phyloP scores from a whole-genome alignment of 1,284 basidiomycete species.

The Rhizopogon parksii region DNA sequence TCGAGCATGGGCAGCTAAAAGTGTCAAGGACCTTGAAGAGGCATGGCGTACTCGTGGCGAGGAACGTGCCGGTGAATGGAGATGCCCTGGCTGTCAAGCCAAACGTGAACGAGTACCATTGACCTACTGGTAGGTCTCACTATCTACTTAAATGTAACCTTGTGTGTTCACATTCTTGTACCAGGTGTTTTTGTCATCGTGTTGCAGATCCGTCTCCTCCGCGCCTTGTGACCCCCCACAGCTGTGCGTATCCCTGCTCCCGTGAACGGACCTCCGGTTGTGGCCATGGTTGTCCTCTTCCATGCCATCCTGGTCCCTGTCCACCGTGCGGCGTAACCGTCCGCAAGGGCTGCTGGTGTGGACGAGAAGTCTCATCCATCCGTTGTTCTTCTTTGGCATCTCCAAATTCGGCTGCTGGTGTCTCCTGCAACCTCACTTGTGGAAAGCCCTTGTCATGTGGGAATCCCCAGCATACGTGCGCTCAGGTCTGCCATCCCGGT shows the following conservation, averaged over 20 bases:
- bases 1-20: slow-evolving; percentile 70
- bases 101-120: slow-evolving; percentile 59
- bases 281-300: slow-evolving; percentile 63
- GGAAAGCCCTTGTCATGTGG: slow-evolving; percentile 54
- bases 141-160: background rate
- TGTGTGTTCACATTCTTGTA: background rate
- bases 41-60: slow-evolving; percentile 74
- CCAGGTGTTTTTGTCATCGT: slow-evolving; percentile 79
- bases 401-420: slow-evolving; percentile 14
- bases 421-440: slow-evolving; percentile 59
- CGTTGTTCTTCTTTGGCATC: slow-evolving; percentile 51
- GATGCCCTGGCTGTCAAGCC: slow-evolving; percentile 83
- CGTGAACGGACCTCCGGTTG: slow-evolving; percentile 57
- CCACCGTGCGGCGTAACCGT: slow-evolving; percentile 58
- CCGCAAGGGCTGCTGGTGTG: slow-evolving; percentile 59
- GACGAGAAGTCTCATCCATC: slow-evolving; percentile 52
- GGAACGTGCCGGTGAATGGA: slow-evolving; percentile 66
- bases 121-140: slow-evolving; percentile 53
- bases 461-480: slow-evolving; percentile 53
- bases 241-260: slow-evolving; percentile 74
- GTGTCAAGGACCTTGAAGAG: slow-evolving; percentile 67
- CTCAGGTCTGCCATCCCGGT: slow-evolving; percentile 65
- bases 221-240: slow-evolving; percentile 74
- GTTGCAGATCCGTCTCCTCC: slow-evolving; percentile 64
- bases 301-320: slow-evolving; percentile 74